phyloP scores from a whole-genome alignment of 1,139 yeast genomes.

The Taphrina betulina region DNA sequence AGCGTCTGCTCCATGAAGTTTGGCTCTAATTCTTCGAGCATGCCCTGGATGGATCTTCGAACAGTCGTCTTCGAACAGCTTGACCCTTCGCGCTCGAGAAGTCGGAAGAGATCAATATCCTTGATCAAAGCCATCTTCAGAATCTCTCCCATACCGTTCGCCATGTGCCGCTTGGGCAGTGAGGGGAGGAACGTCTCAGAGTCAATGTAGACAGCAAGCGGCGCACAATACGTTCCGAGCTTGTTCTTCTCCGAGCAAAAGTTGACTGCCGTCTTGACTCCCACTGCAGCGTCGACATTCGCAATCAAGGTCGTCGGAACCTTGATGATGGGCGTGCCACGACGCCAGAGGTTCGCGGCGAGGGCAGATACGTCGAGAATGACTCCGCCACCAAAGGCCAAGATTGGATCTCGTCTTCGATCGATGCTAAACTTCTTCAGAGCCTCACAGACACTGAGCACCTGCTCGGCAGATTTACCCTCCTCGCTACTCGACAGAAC shows the following conservation, averaged over 20 bases:
- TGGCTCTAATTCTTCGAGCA: slow-evolving; percentile 32
- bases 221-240: slow-evolving; percentile 32
- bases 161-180: slow-evolving; percentile 26
- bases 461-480: slow-evolving; percentile 25
- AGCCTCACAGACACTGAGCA: slow-evolving; percentile 17
- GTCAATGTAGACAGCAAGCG: slow-evolving; percentile 28
- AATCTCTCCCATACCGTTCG: slow-evolving; percentile 33
- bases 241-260: slow-evolving; percentile 31
- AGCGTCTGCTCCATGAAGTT: slow-evolving; percentile 30
- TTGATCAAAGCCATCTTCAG: slow-evolving; percentile 32
- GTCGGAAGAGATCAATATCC: slow-evolving; percentile 11
- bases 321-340: slow-evolving; percentile 31
- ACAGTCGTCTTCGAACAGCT: slow-evolving; percentile 15
- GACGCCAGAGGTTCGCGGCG: slow-evolving; percentile 31
- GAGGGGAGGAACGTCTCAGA: slow-evolving; percentile 24
- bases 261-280: slow-evolving; percentile 33
- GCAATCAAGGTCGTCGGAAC: slow-evolving; percentile 29
- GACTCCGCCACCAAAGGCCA: slow-evolving; percentile 32
- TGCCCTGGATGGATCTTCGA: slow-evolving; percentile 32
- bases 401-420: slow-evolving; percentile 26
- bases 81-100: slow-evolving; percentile 21
- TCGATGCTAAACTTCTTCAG: slow-evolving; percentile 29
- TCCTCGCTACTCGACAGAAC: slow-evolving; percentile 27
- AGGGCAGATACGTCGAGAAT: slow-evolving; percentile 28
- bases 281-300: slow-evolving; percentile 30